These are phyloP conservation scores for Colletotrichum cereale DNA, from an alignment of 2,329 filamentous ascomycete species.

Conservation along the genomic window DNA sequence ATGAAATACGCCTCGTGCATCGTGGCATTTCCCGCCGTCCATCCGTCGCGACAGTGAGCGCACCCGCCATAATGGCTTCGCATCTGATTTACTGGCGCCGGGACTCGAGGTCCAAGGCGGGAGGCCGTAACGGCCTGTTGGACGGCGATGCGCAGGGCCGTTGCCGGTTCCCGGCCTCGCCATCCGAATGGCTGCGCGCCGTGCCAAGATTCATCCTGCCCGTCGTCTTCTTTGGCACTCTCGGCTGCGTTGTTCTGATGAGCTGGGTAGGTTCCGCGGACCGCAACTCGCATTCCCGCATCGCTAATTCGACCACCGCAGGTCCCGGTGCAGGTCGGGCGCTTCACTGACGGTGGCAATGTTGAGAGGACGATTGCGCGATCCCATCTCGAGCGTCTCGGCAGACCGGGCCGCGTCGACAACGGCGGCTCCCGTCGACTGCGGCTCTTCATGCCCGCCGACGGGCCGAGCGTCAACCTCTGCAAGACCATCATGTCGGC, in stretches of 20 bases:
- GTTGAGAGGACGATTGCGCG: slow-evolving; percentile 2
- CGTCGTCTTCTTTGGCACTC: slow-evolving; percentile 1
- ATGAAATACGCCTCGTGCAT: not conserved
- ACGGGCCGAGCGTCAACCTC: slow-evolving; percentile 52
- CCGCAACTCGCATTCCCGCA: too few species aligned
- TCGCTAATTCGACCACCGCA: not conserved
- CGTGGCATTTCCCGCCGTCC: not conserved
- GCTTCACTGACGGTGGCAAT: not conserved
- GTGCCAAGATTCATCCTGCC: slow-evolving; percentile 6
- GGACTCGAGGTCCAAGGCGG: not conserved
- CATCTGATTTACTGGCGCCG: not conserved
- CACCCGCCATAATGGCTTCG: not conserved
- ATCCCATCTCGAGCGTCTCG: slow-evolving; percentile 11
- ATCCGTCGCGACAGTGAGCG: not conserved
- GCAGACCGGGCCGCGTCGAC: not conserved
- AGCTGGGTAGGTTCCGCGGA: slow-evolving; percentile 1
- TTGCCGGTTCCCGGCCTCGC: not conserved
- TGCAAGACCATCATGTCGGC: slow-evolving; percentile 56
- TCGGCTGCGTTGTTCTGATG: not conserved
- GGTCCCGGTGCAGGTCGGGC: not conserved
- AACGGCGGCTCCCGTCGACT: slow-evolving; percentile 44
- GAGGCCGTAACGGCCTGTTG: not conserved
- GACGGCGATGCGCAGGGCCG: slow-evolving; percentile 10
- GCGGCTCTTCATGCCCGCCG: slow-evolving; percentile 55
- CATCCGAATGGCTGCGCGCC: not conserved